Evolutionary conservation across 176 grass and related monocot species (phyloP).

Genomic region (Aegilops speltoides): DNA sequence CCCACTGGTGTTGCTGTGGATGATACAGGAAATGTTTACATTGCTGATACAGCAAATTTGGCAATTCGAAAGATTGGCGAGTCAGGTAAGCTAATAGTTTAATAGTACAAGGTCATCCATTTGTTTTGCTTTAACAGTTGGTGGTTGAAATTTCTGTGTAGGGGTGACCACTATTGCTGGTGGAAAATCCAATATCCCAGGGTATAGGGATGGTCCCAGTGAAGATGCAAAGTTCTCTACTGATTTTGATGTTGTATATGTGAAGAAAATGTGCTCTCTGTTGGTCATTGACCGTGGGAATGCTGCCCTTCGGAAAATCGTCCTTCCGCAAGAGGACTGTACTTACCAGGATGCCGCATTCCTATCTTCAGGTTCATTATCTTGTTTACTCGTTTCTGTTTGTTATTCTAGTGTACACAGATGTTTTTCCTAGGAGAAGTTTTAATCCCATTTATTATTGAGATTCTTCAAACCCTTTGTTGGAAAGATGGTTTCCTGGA

Average conservation of each 20-base stretch:
- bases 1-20: slow-evolving; percentile 90
- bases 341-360: slow-evolving; percentile 80
- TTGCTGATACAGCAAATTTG: slow-evolving; percentile 92
- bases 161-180: slow-evolving; percentile 97
- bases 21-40: slow-evolving; percentile 96
- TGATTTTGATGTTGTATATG: slow-evolving; percentile 94
- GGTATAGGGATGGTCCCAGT: slow-evolving; percentile 97
- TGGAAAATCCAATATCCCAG: slow-evolving; percentile 92
- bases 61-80: slow-evolving; percentile 94
- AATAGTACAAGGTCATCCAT: slow-evolving; percentile 14
- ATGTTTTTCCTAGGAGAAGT: slow-evolving; percentile 10
- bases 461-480: neutral
- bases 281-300: slow-evolving; percentile 94
- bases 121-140: slow-evolving; percentile 6
- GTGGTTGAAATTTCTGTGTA: slow-evolving; percentile 36
- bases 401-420: slow-evolving; percentile 2
- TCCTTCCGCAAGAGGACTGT: slow-evolving; percentile 80
- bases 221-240: slow-evolving; percentile 97
- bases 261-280: slow-evolving; percentile 87
- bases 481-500: slow-evolving; percentile 16
- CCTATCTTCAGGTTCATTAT: slow-evolving; percentile 71
- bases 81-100: slow-evolving; percentile 44
- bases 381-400: neutral
- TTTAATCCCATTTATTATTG: neutral
- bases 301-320: slow-evolving; percentile 91